Conservation (phyloP, 2,329 filamentous ascomycete genomes). For the Pseudocercospora pini-densiflorae region DNA sequence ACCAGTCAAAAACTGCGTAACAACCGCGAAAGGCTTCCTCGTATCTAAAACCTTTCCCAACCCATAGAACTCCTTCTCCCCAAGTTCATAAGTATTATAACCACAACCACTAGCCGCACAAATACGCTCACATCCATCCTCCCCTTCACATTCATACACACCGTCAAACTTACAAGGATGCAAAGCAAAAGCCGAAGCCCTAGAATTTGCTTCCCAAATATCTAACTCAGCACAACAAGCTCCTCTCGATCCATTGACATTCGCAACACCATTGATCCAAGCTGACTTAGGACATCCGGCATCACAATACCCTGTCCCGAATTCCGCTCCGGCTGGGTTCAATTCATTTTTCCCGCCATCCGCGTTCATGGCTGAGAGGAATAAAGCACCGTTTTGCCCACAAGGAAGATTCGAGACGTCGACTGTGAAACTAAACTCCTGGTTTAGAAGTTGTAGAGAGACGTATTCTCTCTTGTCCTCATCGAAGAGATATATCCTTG, state of each 20-base stretch:
- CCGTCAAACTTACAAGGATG: not conserved
- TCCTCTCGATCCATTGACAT: not conserved
- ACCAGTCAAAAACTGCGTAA: not conserved
- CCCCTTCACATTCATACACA: not conserved
- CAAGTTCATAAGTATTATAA: not conserved
- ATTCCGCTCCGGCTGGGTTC: not conserved
- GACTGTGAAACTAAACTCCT: not conserved
- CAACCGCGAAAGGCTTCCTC: not conserved
- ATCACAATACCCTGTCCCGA: not conserved
- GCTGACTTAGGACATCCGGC: not conserved
- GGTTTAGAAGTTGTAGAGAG: not conserved
- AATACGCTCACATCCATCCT: not conserved
- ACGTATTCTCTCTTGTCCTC: not conserved
- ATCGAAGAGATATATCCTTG: not conserved
- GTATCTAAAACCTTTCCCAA: not conserved
- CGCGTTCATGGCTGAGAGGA: not conserved
- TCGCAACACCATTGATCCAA: not conserved
- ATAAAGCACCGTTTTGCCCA: not conserved
- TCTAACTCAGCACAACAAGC: not conserved
- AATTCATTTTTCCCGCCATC: not conserved
- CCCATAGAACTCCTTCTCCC: not conserved
- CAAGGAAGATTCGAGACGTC: not conserved
- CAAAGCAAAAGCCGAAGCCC: not conserved
- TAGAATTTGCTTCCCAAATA: not conserved
- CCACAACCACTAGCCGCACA: not conserved